phyloP scores from a whole-genome alignment of 164 flowering plant genomes.

The Stephania cephalantha region DNA sequence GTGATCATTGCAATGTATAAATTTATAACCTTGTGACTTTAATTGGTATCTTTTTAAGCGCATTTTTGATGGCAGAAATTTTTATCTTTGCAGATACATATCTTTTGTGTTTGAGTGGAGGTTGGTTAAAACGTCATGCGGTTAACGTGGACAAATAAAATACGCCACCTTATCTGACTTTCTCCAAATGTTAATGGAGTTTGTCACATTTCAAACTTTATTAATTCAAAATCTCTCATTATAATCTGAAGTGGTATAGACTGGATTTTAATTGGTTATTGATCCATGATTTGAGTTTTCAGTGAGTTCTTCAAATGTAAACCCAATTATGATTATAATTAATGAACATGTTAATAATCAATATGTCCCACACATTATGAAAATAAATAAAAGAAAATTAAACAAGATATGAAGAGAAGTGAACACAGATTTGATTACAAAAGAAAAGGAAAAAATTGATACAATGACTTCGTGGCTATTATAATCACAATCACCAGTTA shows the following conservation, averaged over 20 bases:
- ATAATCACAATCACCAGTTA: conserved; percentile 1
- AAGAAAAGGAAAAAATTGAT: not conserved
- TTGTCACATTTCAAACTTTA: not conserved
- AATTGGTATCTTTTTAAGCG: not conserved
- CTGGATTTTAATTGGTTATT: not conserved
- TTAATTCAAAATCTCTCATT: not conserved
- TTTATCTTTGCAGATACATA: not conserved
- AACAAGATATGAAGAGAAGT: not conserved
- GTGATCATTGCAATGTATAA: not conserved
- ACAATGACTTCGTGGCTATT: not conserved
- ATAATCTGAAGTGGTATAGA: not conserved
- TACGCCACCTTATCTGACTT: not conserved
- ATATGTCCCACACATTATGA: too few species aligned
- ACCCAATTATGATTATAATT: too few species aligned
- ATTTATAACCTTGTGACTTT: not conserved
- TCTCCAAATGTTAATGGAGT: not conserved
- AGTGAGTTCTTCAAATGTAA: not conserved
- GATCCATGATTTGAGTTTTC: not conserved
- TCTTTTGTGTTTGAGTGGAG: not conserved
- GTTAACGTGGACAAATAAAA: not conserved
- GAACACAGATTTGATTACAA: not conserved
- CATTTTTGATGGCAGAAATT: not conserved
- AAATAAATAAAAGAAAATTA: not conserved
- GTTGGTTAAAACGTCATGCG: not conserved
- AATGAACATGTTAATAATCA: too few species aligned